These are phyloP conservation scores for Neofusicoccum cordaticola DNA, from an alignment of 2,329 filamentous ascomycete genomes.

Conservation along the genomic window DNA sequence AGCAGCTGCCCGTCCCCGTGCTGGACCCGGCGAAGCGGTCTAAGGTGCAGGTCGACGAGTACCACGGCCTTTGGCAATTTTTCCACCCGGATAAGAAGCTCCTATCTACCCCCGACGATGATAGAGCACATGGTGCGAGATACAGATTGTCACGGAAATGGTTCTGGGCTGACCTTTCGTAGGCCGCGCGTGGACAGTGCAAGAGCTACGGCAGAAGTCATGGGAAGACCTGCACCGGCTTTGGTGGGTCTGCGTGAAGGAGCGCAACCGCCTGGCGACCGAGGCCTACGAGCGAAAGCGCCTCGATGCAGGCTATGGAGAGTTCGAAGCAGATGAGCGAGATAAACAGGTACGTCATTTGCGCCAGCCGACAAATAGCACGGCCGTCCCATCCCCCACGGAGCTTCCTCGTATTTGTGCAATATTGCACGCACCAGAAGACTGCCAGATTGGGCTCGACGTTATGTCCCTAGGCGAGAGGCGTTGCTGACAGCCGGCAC, in stretches of 20 bases:
- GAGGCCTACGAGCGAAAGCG: conserved; percentile 66
- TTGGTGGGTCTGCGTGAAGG: conserved; percentile 93
- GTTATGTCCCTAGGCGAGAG: not conserved
- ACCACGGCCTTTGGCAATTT: conserved; percentile 92
- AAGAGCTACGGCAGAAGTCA: conserved; percentile 83
- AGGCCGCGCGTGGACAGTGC: conserved; percentile 77
- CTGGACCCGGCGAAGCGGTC: conserved; percentile 56
- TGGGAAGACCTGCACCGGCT: conserved; percentile 91
- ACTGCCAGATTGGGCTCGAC: not conserved
- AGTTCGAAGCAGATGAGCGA: conserved; percentile 62
- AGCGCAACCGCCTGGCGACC: conserved; percentile 86
- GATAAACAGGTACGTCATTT: conserved; percentile 61
- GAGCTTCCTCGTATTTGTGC: conserved; percentile 4
- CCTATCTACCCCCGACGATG: conserved; percentile 70
- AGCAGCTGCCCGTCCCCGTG: conserved; percentile 70
- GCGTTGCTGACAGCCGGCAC: not conserved
- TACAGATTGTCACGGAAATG: not conserved
- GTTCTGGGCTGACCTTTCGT: conserved; percentile 14
- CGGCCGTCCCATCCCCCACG: not conserved
- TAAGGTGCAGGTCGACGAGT: conserved; percentile 43
- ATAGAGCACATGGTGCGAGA: conserved; percentile 62
- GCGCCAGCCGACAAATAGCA: not conserved
- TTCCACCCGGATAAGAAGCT: conserved; percentile 70
- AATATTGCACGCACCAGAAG: conserved; percentile 5
- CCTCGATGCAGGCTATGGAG: conserved; percentile 70